A percentile compares a stretch with the other conserved stretches of the same genome.
Evolutionary conservation across 352 stramenopile species (phyloP).

Genomic region (Globisporangium paroecandrum): DNA sequence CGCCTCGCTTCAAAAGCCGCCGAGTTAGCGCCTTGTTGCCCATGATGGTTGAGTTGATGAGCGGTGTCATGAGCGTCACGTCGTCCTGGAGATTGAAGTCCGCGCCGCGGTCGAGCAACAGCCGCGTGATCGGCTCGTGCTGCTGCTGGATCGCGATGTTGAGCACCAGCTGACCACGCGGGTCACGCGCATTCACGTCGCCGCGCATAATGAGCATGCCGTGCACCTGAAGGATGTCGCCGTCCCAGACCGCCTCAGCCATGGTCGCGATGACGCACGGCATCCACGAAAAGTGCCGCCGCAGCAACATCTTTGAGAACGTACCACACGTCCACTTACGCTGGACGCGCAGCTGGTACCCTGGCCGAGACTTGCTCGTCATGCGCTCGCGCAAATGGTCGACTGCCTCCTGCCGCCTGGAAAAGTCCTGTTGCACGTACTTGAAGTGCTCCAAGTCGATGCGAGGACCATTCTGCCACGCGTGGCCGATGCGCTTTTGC

Average conservation of each 20-base stretch:
- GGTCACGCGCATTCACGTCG: slow-evolving; percentile 56
- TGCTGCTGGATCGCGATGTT: slow-evolving; percentile 81
- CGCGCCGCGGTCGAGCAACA: slow-evolving; percentile 66
- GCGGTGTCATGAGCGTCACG: slow-evolving; percentile 45
- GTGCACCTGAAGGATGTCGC: slow-evolving; percentile 72
- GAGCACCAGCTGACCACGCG: slow-evolving; percentile 48
- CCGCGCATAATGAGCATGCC: slow-evolving; percentile 44
- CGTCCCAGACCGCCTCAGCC: slow-evolving; percentile 68
- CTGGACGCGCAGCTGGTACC: slow-evolving; percentile 57
- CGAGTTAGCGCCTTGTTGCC: slow-evolving; percentile 75
- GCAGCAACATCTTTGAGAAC: slow-evolving; percentile 40
- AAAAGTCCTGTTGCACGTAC: slow-evolving; percentile 69
- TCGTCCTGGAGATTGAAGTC: slow-evolving; percentile 68
- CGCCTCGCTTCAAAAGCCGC: slow-evolving; percentile 50
- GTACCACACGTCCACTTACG: slow-evolving; percentile 51
- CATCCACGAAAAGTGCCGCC: slow-evolving; percentile 64
- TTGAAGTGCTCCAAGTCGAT: slow-evolving; percentile 69
- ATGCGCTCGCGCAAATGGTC: slow-evolving; percentile 55
- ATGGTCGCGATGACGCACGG: slow-evolving; percentile 59
- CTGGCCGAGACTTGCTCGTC: slow-evolving; percentile 50
- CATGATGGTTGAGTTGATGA: slow-evolving; percentile 80
- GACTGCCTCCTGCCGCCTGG: slow-evolving; percentile 52
- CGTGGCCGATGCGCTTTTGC: slow-evolving; percentile 59
- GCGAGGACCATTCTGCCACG: slow-evolving; percentile 57
- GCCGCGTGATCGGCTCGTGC: slow-evolving; percentile 61